Base-by-base conservation (phyloP, 2,329 filamentous ascomycete species). In the Fusarium robinianum region DNA sequence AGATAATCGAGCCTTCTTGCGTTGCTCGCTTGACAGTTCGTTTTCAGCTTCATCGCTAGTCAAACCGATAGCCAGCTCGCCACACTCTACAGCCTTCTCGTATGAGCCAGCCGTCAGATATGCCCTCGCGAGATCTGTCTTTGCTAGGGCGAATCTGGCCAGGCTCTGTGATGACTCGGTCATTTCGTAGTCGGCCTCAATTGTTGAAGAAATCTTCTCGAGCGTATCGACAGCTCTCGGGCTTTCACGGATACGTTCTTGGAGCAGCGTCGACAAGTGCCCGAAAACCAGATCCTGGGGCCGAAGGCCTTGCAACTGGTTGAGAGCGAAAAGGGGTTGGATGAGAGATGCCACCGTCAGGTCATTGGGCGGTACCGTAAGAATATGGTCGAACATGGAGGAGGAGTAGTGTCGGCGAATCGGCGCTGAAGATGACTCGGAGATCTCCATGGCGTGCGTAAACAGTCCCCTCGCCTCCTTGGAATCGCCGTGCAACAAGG, bases 381-480 rank as follows among this genome's bases (percentile, higher is more conserved):
- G 66, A 6, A 96, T 75, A 54, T 89, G 77, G 60, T 99, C 92
- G 64, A 99, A 97, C 33, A 88, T 77, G 2, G 89, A 87, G 0
- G 86, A 73, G 0, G 89, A 79, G 63, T 91, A 97, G 64, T 92
- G 88, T 19, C 85, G 81, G 63, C 90, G 88, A 0, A 85, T 83
- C 5, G 90, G 74, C 3, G 84, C 66, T 0, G 86, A 84, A 0
- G 87, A 87, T 0, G 89, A 85, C 49, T 90, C 88, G 0, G 90
- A 84, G 34, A 99, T 92, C 52, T 95, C 91, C 72, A 96, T 94
- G 1, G 94, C 92, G 64, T 99, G 94, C 2, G 88, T 91, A 63
- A 96, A 96, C 8, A 97, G 79, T 8, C 84, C 84, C 15, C 89
- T 79, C 1, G 92, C 91, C 68, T 96, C 90, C 49, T 80, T 83